These are phyloP conservation scores for Pseudocercospora fuligena DNA, from an alignment of 2,329 filamentous ascomycete species.

Conservation along the genomic window DNA sequence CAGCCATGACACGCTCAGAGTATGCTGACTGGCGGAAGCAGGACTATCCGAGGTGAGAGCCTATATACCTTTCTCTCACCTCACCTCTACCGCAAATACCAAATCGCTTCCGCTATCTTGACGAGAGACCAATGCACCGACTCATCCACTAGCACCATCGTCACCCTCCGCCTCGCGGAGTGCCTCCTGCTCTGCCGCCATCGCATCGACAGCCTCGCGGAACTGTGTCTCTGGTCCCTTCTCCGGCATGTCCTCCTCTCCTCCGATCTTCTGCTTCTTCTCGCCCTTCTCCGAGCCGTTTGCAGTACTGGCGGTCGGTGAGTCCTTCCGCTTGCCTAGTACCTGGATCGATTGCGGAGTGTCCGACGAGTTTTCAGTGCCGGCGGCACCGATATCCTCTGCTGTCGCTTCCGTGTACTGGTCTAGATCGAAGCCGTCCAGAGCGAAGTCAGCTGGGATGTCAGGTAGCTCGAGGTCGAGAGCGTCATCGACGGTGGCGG, in stretches of 20 bases:
- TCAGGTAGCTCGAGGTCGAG: not conserved
- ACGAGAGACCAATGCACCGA: not conserved
- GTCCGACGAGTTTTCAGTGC: not conserved
- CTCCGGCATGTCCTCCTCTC: not conserved
- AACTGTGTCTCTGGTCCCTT: not conserved
- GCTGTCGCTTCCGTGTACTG: not conserved
- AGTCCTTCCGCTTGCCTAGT: slow-evolving; percentile 31
- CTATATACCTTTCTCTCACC: not conserved
- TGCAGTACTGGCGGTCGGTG: not conserved
- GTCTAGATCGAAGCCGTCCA: not conserved
- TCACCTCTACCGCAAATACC: not conserved
- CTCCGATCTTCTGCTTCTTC: slow-evolving; percentile 17
- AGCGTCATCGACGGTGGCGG: not conserved
- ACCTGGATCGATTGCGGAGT: not conserved
- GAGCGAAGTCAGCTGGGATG: not conserved
- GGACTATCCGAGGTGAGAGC: not conserved
- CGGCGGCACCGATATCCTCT: not conserved
- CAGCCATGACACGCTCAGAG: not conserved
- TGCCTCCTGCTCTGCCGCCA: not conserved
- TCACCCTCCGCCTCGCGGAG: not conserved
- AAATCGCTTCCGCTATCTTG: not conserved
- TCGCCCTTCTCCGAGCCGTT: not conserved
- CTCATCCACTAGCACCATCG: not conserved
- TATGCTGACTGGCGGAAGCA: not conserved
- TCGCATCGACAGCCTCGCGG: not conserved